Evolutionary conservation across 2,329 filamentous ascomycete species (phyloP).

Genomic region (Trichothecium roseum): DNA sequence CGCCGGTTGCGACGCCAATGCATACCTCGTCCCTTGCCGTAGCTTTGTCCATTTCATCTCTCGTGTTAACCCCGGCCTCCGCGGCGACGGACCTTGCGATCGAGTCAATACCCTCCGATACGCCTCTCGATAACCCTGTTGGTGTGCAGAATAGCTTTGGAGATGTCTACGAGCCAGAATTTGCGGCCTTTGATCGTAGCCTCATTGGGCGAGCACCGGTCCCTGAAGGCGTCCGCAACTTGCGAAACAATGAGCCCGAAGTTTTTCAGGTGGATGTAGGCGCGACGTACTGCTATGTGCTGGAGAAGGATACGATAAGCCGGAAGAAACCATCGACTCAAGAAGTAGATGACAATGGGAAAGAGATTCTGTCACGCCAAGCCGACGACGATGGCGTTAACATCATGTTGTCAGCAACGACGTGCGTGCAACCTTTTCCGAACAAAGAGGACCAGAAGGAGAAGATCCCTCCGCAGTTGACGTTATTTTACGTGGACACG

Average conservation of each 20-base stretch:
- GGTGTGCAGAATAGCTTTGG: constrained; percentile 10
- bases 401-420: constrained; percentile 71
- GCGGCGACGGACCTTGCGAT: constrained; percentile 42
- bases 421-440: constrained; percentile 63
- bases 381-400: constrained; percentile 3
- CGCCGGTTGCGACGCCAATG: constrained; percentile 59
- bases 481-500: constrained; percentile 19
- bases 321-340: constrained; percentile 9
- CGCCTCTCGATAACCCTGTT: constrained; percentile 6
- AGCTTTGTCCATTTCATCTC: constrained; percentile 40
- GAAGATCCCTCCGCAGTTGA: constrained; percentile 8
- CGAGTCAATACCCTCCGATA: too few relatives aligned
- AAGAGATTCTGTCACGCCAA: constrained; percentile 8
- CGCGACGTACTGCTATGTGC: constrained; percentile 35
- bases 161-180: constrained; percentile 47
- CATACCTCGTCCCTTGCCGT: constrained; percentile 49
- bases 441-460: neutral
- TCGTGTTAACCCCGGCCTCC: constrained; percentile 46
- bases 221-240: constrained; percentile 27
- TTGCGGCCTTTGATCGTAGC: constrained; percentile 48
- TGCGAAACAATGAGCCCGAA: constrained; percentile 54
- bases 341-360: constrained; percentile 6
- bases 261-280: constrained; percentile 53
- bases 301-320: constrained; percentile 19
- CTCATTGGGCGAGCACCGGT: constrained; percentile 52